Evolutionary conservation across 345 rosid genomes (phyloP).

Genomic region (Cardamine chenopodiifolia): DNA sequence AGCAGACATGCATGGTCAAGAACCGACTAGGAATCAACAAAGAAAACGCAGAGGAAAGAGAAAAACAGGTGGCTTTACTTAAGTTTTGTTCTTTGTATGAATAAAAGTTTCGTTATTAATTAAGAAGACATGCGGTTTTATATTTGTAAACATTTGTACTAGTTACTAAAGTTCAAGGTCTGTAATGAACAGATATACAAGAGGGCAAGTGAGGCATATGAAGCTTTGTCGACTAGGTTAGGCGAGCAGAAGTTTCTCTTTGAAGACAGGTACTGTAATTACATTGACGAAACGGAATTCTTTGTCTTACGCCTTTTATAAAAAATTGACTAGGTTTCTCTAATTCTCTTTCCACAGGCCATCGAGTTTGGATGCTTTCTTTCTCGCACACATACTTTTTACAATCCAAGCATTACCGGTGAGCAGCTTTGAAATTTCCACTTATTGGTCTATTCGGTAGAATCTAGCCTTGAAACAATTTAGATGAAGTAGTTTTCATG

Average conservation of each 20-base stretch:
- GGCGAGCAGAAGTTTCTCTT: constrained; percentile 73
- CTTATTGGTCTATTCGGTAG: neutral
- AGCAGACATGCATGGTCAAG: constrained; percentile 62
- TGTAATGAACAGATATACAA: constrained; percentile 65
- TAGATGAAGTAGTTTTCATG: constrained; percentile 3
- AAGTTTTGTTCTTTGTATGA: neutral
- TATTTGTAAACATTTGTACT: neutral
- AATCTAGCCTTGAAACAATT: neutral
- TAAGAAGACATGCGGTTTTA: neutral
- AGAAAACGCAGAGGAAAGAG: constrained; percentile 64
- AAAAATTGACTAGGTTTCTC: constrained; percentile 11
- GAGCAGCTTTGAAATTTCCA: constrained; percentile 43
- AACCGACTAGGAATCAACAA: constrained; percentile 76
- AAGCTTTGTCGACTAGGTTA: constrained; percentile 78
- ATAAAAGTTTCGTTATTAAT: neutral
- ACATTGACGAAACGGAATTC: neutral
- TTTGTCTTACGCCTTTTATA: neutral
- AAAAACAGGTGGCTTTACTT: constrained; percentile 62
- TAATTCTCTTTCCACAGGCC: constrained; percentile 53
- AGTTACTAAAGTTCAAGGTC: neutral
- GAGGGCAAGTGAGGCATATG: constrained; percentile 69
- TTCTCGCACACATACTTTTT: constrained; percentile 71
- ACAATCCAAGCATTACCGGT: constrained; percentile 81
- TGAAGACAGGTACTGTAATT: constrained; percentile 60
- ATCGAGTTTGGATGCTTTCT: constrained; percentile 82